Percentiles rank a stretch among this genome's conserved stretches.
Evolutionary conservation across 805 yeast species (phyloP).

Genomic region (Teunomyces gatunensis): DNA sequence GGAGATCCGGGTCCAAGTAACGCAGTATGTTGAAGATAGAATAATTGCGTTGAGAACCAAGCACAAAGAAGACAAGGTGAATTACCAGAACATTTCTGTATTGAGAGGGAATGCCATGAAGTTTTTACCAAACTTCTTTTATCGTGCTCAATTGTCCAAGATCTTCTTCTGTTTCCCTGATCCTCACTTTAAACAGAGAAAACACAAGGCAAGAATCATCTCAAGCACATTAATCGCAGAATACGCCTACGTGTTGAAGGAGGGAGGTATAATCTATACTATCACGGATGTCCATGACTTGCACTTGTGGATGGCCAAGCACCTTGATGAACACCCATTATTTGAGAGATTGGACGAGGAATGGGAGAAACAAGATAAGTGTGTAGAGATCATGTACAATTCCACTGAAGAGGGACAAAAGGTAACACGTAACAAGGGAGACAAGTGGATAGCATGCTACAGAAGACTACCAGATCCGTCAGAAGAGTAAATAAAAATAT

Average conservation of each 20-base stretch:
- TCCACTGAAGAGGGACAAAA: slow-evolving; percentile 99
- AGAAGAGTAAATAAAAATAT: slow-evolving; percentile 9
- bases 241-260: slow-evolving; percentile 84
- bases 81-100: slow-evolving; percentile 83
- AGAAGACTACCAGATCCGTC: slow-evolving; percentile 65
- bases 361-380: slow-evolving; percentile 76
- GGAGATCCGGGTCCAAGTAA: slow-evolving; percentile 98
- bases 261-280: slow-evolving; percentile 87
- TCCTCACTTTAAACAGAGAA: slow-evolving; percentile 96
- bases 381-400: slow-evolving; percentile 83
- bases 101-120: slow-evolving; percentile 97
- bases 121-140: slow-evolving; percentile 90
- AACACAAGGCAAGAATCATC: slow-evolving; percentile 94
- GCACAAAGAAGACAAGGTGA: slow-evolving; percentile 25
- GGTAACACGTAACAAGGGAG: slow-evolving; percentile 86
- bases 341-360: slow-evolving; percentile 76
- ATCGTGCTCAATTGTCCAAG: slow-evolving; percentile 76
- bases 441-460: slow-evolving; percentile 85
- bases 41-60: slow-evolving; percentile 81
- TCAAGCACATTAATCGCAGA: slow-evolving; percentile 87
- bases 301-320: slow-evolving; percentile 95
- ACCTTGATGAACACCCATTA: slow-evolving; percentile 85
- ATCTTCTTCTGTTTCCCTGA: slow-evolving; percentile 99
- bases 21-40: slow-evolving; percentile 94
- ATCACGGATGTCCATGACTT: slow-evolving; percentile 94